Evolutionary conservation across 1,139 yeast genomes (phyloP), one percentile per base, ranked within the genome.

Genomic region (Taphrina confusa): DNA sequence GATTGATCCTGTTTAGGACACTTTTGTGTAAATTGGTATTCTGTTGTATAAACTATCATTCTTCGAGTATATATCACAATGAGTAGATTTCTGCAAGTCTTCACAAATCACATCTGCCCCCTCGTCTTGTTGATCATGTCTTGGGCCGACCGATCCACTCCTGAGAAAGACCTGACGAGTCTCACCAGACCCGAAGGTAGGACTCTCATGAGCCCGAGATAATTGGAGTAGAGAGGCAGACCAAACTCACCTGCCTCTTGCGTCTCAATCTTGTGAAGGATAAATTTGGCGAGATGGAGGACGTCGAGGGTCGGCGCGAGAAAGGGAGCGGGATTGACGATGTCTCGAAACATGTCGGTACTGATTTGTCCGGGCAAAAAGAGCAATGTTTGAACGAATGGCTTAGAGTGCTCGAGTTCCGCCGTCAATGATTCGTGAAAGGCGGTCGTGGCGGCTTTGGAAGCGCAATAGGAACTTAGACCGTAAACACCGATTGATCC

Each of bases 241-340:
- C 80, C 83, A 52, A 90, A 76, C 62, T 84, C 89, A 0, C 92
- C 90, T 44, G 85, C 71, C 63, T 78, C 74, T 2, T 95, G 94
- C 56, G 77, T 70, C 52, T 77, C 78, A 36, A 89, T 73, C 0
- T 87, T 82, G 5, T 71, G 69, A n/a, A 83, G 74, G 2, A 90
- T 79, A 47, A 74, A 75, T 4, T 69, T 67, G 0, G 96, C 95
- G 9, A 89, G 85, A 62, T 76, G 75, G 11, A 68, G 68, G 0
- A 95, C 89, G 30, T 84, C 85, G 51, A 90, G 74, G 65, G 86
- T 87, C 0, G 97, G 97, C 0, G 97, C 97, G 16, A 90, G 70
- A 2, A 85, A 64, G 1, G 77, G 73, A 3, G 87, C 83, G 0
- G 97, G 96, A 0, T 95, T 85, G 28, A 71, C 66, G 4, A 91